These are phyloP conservation scores for Fusarium protoensiforme DNA, from an alignment of 2,329 filamentous ascomycete species.

Conservation along the genomic window DNA sequence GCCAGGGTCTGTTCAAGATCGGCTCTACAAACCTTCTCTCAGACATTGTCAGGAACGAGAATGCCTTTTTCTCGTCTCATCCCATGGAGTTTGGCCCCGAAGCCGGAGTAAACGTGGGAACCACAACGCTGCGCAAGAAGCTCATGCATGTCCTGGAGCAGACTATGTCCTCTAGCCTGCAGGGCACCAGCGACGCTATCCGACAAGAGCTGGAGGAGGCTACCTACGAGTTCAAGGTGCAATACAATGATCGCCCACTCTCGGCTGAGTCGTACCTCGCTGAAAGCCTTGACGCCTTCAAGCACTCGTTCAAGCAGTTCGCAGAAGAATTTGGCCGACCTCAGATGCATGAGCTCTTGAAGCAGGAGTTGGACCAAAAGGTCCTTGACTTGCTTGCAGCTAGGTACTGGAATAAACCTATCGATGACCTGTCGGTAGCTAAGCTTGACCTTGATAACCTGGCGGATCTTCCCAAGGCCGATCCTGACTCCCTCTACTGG, in stretches of 20 bases:
- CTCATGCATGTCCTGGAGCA: conserved; percentile 97
- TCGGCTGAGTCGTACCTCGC: conserved; percentile 97
- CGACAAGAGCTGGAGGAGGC: conserved; percentile 95
- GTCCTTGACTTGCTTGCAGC: conserved; percentile 93
- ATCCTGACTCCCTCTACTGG: conserved; percentile 90
- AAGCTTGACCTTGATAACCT: conserved; percentile 78
- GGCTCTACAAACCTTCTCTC: conserved; percentile 82
- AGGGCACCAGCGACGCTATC: conserved; percentile 90
- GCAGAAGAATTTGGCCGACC: conserved; percentile 88
- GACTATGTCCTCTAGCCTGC: conserved; percentile 93
- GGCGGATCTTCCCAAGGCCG: conserved; percentile 83
- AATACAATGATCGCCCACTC: conserved; percentile 96
- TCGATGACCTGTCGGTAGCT: conserved; percentile 80
- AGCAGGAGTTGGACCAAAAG: conserved; percentile 92
- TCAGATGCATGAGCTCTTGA: conserved; percentile 89
- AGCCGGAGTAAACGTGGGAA: conserved; percentile 81
- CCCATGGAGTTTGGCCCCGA: conserved; percentile 81
- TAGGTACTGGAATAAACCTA: conserved; percentile 96
- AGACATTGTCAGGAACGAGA: conserved; percentile 88
- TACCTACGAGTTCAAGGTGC: conserved; percentile 98
- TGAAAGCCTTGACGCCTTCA: conserved; percentile 94
- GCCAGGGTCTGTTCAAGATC: conserved; percentile 82
- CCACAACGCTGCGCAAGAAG: conserved; percentile 89
- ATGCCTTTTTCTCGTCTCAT: conserved; percentile 86
- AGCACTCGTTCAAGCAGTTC: conserved; percentile 97